phyloP scores from a whole-genome alignment of 768 basidiomycete species.

The Leccinum sublutescens region DNA sequence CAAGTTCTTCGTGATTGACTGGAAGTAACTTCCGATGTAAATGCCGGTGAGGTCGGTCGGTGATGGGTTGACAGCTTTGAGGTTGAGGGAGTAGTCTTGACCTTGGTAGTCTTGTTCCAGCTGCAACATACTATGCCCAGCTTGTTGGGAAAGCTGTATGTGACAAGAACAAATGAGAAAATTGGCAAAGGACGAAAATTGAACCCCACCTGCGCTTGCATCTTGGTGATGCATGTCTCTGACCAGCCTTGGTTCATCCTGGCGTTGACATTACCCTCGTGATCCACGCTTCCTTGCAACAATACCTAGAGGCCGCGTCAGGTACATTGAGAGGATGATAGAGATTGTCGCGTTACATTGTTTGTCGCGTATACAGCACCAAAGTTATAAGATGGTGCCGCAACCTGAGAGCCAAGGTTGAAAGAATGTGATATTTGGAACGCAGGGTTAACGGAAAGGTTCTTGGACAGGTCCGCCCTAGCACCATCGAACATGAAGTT shows the following conservation, averaged over 20 bases:
- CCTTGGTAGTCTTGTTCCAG: conserved; percentile 94
- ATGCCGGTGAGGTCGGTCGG: conserved; percentile 86
- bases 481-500: conserved; percentile 98
- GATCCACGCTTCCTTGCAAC: conserved; percentile 91
- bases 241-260: conserved; percentile 91
- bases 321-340: conserved; percentile 19
- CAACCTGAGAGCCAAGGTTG: conserved; percentile 81
- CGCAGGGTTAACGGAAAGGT: conserved; percentile 86
- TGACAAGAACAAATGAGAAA: conserved; percentile 12
- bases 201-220: conserved; percentile 76
- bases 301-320: conserved; percentile 58
- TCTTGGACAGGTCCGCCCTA: conserved; percentile 93
- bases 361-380: conserved; percentile 88
- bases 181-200: neutral
- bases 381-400: conserved; percentile 89
- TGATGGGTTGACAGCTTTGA: conserved; percentile 90
- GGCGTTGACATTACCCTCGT: conserved; percentile 87
- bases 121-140: conserved; percentile 88
- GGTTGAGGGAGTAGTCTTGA: conserved; percentile 79
- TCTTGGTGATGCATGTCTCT: conserved; percentile 71
- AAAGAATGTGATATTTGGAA: conserved; percentile 99
- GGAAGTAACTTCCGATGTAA: conserved; percentile 88
- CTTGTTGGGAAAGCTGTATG: conserved; percentile 66
- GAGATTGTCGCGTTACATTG: conserved; percentile 45
- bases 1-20: conserved; percentile 87